Evolutionary conservation across 225 moss, liverwort and hornwort species (phyloP).

Genomic region (Sphagnum tenellum): DNA sequence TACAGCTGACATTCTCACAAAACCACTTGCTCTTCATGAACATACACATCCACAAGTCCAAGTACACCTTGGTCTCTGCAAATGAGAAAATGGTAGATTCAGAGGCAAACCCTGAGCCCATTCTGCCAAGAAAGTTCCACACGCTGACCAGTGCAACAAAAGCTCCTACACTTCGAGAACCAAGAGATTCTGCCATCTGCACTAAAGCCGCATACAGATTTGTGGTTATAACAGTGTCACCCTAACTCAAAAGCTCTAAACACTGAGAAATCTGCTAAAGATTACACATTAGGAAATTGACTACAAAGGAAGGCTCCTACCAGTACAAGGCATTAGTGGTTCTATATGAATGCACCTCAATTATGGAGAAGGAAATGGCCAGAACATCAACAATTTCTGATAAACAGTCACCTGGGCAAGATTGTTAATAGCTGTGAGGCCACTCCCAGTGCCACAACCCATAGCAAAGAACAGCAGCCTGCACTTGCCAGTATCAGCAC

Average conservation of each 20-base stretch:
- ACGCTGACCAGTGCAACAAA: constrained; percentile 95
- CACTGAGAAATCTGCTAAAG: too few species aligned
- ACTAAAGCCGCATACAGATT: constrained; percentile 5
- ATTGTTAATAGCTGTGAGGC: constrained; percentile 92
- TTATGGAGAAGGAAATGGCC: neutral
- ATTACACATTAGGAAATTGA: too few species aligned
- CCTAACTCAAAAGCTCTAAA: neutral
- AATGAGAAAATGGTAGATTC: too few species aligned
- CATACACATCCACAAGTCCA: neutral
- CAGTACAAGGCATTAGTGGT: too few species aligned
- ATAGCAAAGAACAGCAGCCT: constrained; percentile 96
- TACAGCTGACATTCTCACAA: too few species aligned
- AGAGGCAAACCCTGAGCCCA: constrained; percentile 74
- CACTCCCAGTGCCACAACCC: constrained; percentile 98
- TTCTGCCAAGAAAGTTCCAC: constrained; percentile 95
- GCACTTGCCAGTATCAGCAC: constrained; percentile 1
- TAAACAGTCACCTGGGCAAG: constrained; percentile 62
- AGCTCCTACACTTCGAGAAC: constrained; percentile 85
- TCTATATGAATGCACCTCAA: neutral
- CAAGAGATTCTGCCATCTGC: constrained; percentile 96
- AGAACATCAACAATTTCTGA: neutral
- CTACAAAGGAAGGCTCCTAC: too few species aligned
- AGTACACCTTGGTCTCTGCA: neutral
- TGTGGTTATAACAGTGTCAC: neutral
- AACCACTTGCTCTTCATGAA: too few species aligned